A percentile compares a stretch with the other conserved stretches of the same genome.
Conservation (phyloP, 2,329 filamentous ascomycete species). For the Monosporascus sp. region DNA sequence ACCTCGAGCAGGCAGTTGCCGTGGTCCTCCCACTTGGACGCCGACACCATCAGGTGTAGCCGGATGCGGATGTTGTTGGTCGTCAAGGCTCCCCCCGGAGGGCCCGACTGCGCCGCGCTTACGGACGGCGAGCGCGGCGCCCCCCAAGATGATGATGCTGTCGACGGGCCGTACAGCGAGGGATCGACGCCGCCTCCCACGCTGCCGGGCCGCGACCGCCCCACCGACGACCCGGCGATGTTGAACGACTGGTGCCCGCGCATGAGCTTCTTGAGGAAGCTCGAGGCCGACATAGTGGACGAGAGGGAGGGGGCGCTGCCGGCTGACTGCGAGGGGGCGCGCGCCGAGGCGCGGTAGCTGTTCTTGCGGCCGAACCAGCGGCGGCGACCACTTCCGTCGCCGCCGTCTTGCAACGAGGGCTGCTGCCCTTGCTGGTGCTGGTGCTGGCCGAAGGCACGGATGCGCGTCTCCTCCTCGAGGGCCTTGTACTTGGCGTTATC, state of each 20-base stretch:
- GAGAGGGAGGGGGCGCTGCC: constrained; percentile 56
- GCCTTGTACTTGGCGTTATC: constrained; percentile 85
- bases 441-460: constrained; percentile 63
- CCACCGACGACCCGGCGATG: constrained; percentile 72
- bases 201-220: constrained; percentile 47
- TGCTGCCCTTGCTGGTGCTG: constrained; percentile 21
- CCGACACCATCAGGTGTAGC: constrained; percentile 72
- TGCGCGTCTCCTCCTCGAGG: constrained; percentile 61
- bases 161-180: constrained; percentile 55
- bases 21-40: constrained; percentile 85
- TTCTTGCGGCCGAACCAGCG: constrained; percentile 60
- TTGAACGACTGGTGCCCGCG: constrained; percentile 69
- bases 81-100: constrained; percentile 48
- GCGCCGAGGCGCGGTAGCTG: constrained; percentile 58
- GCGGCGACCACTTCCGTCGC: constrained; percentile 39
- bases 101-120: constrained; percentile 45
- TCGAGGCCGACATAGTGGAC: constrained; percentile 59
- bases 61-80: constrained; percentile 80
- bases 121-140: constrained; percentile 54
- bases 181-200: constrained; percentile 40
- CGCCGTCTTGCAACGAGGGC: constrained; percentile 40
- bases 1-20: constrained; percentile 81
- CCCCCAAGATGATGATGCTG: constrained; percentile 45
- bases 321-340: constrained; percentile 63
- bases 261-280: constrained; percentile 76